Conservation (phyloP, 1,284 basidiomycete genomes). For the Rhodotorula sp. region DNA sequence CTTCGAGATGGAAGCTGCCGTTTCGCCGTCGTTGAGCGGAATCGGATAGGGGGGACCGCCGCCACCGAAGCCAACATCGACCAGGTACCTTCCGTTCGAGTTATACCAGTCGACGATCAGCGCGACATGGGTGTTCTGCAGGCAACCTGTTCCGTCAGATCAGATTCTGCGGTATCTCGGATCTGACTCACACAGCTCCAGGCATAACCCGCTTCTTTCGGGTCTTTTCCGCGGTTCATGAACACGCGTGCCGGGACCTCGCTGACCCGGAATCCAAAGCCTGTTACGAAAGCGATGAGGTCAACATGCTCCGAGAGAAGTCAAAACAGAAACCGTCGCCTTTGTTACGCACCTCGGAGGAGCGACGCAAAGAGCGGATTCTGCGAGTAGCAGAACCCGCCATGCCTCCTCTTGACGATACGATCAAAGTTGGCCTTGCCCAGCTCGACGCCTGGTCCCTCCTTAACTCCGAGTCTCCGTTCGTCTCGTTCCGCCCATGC, state of each 20-base stretch:
- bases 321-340: not conserved
- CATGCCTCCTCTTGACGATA: constrained; percentile 13
- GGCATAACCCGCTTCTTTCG: constrained; percentile 13
- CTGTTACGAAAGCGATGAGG: not conserved
- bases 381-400: constrained; percentile 31
- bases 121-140: constrained; percentile 23
- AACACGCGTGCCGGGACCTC: constrained; percentile 34
- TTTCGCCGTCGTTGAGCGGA: constrained; percentile 26
- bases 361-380: constrained; percentile 21
- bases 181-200: constrained; percentile 12
- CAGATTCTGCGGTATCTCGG: too few relatives aligned
- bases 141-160: not conserved
- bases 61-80: constrained; percentile 30
- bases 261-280: constrained; percentile 32
- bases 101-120: constrained; percentile 34
- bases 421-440: constrained; percentile 31
- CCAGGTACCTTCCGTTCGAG: not conserved
- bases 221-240: constrained; percentile 34
- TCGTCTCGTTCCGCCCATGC: constrained; percentile 15
- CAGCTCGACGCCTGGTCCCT: constrained; percentile 28
- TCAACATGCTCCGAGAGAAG: not conserved
- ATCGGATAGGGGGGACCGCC: constrained; percentile 21
- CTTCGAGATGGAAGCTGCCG: constrained; percentile 15
- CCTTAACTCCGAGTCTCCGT: constrained; percentile 11
- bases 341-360: constrained; percentile 13